A percentile compares a stretch with the other conserved stretches of the same genome.
Conservation (phyloP, 2,329 filamentous ascomycete genomes). For the Nigrospora sphaerica region DNA sequence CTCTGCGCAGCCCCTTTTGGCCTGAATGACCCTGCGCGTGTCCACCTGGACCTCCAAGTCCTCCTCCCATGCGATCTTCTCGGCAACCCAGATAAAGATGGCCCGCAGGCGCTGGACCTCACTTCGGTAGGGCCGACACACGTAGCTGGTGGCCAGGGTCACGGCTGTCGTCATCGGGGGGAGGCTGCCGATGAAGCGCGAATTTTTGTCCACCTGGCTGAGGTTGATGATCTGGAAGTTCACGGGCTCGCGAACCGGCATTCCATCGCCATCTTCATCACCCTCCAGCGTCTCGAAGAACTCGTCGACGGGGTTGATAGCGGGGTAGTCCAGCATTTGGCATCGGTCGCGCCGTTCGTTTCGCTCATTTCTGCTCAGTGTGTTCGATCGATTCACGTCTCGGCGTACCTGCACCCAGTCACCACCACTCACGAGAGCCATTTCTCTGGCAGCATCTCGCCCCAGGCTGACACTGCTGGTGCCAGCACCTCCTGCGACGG, state of each 20-base stretch:
- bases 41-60: slow-evolving; percentile 84
- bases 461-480: slow-evolving; percentile 27
- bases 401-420: slow-evolving; percentile 98
- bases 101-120: slow-evolving; percentile 88
- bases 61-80: slow-evolving; percentile 92
- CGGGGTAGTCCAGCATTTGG: slow-evolving; percentile 87
- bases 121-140: slow-evolving; percentile 89
- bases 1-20: slow-evolving; percentile 75
- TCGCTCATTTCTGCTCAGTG: slow-evolving; percentile 80
- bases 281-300: slow-evolving; percentile 79
- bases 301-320: slow-evolving; percentile 84
- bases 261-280: slow-evolving; percentile 80
- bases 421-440: slow-evolving; percentile 55
- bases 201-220: slow-evolving; percentile 88
- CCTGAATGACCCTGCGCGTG: slow-evolving; percentile 74
- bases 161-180: slow-evolving; percentile 76
- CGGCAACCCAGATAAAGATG: slow-evolving; percentile 97
- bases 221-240: slow-evolving; percentile 78
- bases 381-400: slow-evolving; percentile 93
- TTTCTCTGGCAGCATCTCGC: slow-evolving; percentile 57
- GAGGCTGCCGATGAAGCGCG: slow-evolving; percentile 78
- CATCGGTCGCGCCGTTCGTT: slow-evolving; percentile 81
- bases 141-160: slow-evolving; percentile 80
- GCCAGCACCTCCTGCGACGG: slow-evolving; percentile 39
- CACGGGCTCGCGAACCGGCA: slow-evolving; percentile 72